A percentile compares a stretch with the other conserved stretches of the same genome.
These are phyloP conservation scores for Babesia ovata DNA, from an alignment of 169 alveolate genomes.

Conservation along the genomic window DNA sequence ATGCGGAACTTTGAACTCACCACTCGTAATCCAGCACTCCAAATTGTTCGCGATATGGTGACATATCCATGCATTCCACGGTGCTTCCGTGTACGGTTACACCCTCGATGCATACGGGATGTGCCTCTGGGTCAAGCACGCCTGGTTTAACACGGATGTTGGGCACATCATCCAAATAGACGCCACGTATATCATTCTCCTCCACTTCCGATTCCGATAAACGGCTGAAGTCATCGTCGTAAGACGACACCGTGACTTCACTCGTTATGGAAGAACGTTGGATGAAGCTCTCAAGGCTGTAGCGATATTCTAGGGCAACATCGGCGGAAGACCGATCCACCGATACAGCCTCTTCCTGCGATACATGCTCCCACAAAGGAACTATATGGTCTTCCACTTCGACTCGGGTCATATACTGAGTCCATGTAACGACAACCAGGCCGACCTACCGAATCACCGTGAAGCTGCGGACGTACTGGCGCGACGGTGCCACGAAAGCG, in stretches of 20 bases:
- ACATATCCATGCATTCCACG: conserved; percentile 49
- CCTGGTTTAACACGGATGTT: conserved; percentile 18
- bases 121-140: conserved; percentile 41
- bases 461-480: conserved; percentile 42
- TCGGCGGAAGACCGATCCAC: conserved; percentile 14
- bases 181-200: conserved; percentile 51
- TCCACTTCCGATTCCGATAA: conserved; percentile 56
- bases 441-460: conserved; percentile 40
- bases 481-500: conserved; percentile 32
- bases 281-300: conserved; percentile 48
- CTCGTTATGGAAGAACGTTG: conserved; percentile 39
- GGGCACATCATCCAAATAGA: conserved; percentile 40
- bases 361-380: conserved; percentile 52
- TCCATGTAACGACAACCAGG: not conserved
- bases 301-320: conserved; percentile 34
- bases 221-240: conserved; percentile 44
- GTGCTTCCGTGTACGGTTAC: conserved; percentile 37
- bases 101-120: conserved; percentile 50
- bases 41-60: conserved; percentile 59
- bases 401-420: conserved; percentile 55
- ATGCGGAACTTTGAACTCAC: not conserved
- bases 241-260: conserved; percentile 50
- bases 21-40: conserved; percentile 48
- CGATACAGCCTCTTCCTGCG: conserved; percentile 6
- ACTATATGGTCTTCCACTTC: conserved; percentile 56